phyloP scores from a whole-genome alignment of 257 asterid genomes.

The Prunella vulgaris region DNA sequence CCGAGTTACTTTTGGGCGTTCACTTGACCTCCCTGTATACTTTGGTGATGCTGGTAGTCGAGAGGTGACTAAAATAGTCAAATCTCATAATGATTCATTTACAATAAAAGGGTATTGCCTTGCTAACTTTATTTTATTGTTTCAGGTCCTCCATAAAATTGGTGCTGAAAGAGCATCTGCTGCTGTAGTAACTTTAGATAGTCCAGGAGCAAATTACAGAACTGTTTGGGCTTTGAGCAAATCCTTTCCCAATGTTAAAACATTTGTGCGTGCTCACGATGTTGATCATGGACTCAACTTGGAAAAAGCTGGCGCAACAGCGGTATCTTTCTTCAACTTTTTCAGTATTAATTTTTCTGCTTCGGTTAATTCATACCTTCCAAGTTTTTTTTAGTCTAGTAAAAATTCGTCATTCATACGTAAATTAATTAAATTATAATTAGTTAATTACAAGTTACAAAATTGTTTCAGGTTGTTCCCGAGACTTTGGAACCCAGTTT shows the following conservation, averaged over 20 bases:
- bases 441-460: not conserved
- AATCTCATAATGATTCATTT: conserved; percentile 11
- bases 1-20: conserved; percentile 90
- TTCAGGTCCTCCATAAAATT: conserved; percentile 93
- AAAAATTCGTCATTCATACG: not conserved
- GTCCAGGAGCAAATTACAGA: conserved; percentile 99
- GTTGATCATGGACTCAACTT: conserved; percentile 95
- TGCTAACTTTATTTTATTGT: conserved; percentile 11
- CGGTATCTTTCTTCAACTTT: conserved; percentile 48
- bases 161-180: conserved; percentile 99
- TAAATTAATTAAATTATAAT: no score
- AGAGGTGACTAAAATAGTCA: conserved; percentile 52
- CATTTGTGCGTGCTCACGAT: conserved; percentile 99
- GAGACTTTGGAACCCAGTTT: conserved; percentile 99
- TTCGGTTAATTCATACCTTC: not conserved
- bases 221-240: conserved; percentile 99
- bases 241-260: conserved; percentile 85
- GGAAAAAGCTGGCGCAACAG: conserved; percentile 99
- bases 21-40: conserved; percentile 97
- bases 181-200: conserved; percentile 92
- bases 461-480: conserved; percentile 76
- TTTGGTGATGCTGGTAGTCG: conserved; percentile 99
- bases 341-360: not conserved
- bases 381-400: conserved; percentile 2
- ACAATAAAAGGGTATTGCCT: not conserved